Evolutionary conservation across 345 rosid genomes (phyloP).

Genomic region (Punica granatum): DNA sequence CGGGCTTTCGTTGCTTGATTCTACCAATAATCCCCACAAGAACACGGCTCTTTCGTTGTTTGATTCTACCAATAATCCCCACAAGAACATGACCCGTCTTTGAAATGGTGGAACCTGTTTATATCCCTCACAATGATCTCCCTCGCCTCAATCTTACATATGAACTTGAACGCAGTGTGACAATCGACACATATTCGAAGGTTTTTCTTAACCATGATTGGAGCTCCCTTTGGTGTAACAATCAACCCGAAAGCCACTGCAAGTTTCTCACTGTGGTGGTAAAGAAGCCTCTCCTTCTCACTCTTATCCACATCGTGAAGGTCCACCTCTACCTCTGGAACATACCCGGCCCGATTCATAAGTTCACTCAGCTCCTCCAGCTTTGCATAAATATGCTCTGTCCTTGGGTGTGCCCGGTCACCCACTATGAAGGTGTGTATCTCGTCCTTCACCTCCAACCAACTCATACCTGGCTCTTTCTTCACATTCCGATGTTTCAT

Average conservation of each 20-base stretch:
- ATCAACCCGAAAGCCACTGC: constrained; percentile 64
- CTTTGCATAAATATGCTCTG: constrained; percentile 43
- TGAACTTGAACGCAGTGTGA: constrained; percentile 40
- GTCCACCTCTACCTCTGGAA: constrained; percentile 44
- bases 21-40: constrained; percentile 63
- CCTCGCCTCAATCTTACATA: constrained; percentile 45
- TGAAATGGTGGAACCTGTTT: constrained; percentile 58
- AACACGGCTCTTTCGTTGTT: constrained; percentile 25
- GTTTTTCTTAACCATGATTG: constrained; percentile 60
- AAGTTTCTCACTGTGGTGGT: constrained; percentile 55
- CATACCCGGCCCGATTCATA: constrained; percentile 46
- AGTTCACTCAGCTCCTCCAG: constrained; percentile 42
- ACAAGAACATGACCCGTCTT: constrained; percentile 60
- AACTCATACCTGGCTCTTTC: constrained; percentile 58
- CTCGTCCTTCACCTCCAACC: constrained; percentile 57
- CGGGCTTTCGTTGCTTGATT: not conserved
- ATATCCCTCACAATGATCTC: constrained; percentile 55
- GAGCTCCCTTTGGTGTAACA: constrained; percentile 44
- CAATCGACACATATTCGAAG: constrained; percentile 56
- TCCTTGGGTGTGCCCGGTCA: constrained; percentile 42
- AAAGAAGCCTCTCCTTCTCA: constrained; percentile 44
- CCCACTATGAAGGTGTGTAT: constrained; percentile 49
- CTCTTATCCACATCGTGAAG: constrained; percentile 47
- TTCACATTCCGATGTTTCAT: constrained; percentile 50
- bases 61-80: constrained; percentile 50